Base-by-base conservation (phyloP, 345 rosid genomes). In the Euclidium syriacum region DNA sequence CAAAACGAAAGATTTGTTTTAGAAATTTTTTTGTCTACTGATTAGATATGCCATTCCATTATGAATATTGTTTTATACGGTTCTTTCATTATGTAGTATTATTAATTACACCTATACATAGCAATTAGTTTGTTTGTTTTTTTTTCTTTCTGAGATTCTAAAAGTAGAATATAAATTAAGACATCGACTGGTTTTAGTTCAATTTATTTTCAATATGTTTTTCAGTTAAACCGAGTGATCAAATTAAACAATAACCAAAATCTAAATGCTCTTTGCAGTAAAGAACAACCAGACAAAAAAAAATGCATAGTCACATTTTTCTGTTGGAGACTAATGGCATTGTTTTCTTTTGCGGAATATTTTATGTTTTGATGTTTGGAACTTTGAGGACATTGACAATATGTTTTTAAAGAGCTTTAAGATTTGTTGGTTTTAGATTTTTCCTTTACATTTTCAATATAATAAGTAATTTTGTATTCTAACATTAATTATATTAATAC, bases 291-390 rank as follows among this genome's bases (percentile, higher is more conserved):
- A 70, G 74, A 56, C 74, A 62, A 47, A 10, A 43, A 10, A 43
- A 52, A 39, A 10, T 5, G 10, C 30, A 26, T 19, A 19, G 56
- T 70, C 68, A 61, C 68, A 70, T 27, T 36, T 38, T 52, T 36
- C 63, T 63, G 70, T 49, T 47, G 59, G 75, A 40, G 54, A 56
- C 70, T 56, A 48, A 49, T 63, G 56, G 6, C 70, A 71, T 32
- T 55, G 40, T 33, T 46, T 56, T 64, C 60, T 55, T n/a, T 55
- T 3, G 40, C 46, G 52, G 65, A 64, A 23, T 62, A 71, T 32
- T 55, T 39, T 63, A 48, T 64, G 68, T 71, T 49, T 63, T 49
- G 47, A 29, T 71, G 75, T 56, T 70, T 71, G 70, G 52, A 71
- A 56, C 70, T 64, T 55, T 40, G 70, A 48, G 52, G 65, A 71